Evolutionary conservation across 345 rosid genomes (phyloP).

Genomic region (Dimocarpus longan): DNA sequence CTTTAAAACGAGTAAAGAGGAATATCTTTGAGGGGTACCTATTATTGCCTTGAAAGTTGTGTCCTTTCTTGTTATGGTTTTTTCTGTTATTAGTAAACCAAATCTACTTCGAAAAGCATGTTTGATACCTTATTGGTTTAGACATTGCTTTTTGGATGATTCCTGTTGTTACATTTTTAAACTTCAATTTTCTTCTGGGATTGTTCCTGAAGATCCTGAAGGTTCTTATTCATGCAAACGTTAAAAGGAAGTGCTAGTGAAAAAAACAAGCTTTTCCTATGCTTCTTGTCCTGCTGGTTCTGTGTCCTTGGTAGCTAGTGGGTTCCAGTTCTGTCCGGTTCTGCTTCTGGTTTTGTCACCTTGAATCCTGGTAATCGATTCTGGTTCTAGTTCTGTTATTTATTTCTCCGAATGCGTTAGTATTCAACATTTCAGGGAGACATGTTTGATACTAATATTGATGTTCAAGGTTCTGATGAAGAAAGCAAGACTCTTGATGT

Average conservation of each 20-base stretch:
- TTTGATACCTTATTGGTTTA: background rate
- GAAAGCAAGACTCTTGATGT: background rate
- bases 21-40: background rate
- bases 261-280: background rate
- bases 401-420: background rate
- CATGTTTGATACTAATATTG: constrained; percentile 3
- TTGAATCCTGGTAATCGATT: background rate
- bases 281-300: background rate
- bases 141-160: background rate
- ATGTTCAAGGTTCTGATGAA: background rate
- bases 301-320: background rate
- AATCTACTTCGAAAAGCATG: background rate
- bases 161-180: background rate
- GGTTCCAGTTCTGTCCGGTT: background rate
- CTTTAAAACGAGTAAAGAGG: background rate
- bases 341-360: background rate
- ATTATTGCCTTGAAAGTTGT: background rate
- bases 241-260: too few species aligned
- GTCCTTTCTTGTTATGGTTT: background rate
- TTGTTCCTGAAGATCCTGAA: background rate
- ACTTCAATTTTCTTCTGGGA: background rate
- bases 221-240: background rate
- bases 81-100: background rate
- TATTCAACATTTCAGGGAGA: background rate
- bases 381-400: background rate